Conservation (phyloP, 257 asterid species). For the Solanum rostratum region DNA sequence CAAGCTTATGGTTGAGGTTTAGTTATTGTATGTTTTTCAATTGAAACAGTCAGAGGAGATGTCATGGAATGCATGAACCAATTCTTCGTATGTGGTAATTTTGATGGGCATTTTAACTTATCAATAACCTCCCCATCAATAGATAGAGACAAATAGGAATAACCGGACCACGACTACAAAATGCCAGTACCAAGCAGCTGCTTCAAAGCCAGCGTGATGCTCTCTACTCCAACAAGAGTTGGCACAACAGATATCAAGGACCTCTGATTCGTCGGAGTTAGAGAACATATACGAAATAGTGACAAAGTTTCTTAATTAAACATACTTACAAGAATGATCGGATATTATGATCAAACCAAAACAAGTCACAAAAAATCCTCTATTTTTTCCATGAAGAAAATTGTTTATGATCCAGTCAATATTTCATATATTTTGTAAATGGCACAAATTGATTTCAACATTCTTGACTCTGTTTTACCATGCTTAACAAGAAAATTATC, state of each 20-base stretch:
- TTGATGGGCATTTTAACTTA: neutral
- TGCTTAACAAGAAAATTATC: neutral
- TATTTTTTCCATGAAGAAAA: neutral
- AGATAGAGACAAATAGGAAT: too few relatives aligned
- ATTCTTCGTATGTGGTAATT: neutral
- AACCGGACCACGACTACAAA: too few relatives aligned
- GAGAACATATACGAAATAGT: neutral
- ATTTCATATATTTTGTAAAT: neutral
- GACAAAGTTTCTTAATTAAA: neutral
- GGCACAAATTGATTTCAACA: neutral
- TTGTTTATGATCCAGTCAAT: neutral
- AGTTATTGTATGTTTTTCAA: neutral
- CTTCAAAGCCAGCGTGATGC: neutral
- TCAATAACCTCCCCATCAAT: neutral
- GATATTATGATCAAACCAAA: neutral
- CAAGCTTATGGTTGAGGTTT: neutral
- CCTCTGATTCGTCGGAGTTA: neutral
- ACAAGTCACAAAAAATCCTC: neutral
- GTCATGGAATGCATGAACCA: neutral
- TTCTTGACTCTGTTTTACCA: neutral
- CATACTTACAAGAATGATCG: neutral
- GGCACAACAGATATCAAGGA: neutral
- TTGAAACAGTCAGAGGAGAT: neutral
- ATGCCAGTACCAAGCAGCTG: too few relatives aligned
- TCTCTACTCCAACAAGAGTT: neutral